A percentile compares a stretch with the other conserved stretches of the same genome.
Conservation (phyloP, 306 rosid genomes). For the Elaeagnus macrophylla region DNA sequence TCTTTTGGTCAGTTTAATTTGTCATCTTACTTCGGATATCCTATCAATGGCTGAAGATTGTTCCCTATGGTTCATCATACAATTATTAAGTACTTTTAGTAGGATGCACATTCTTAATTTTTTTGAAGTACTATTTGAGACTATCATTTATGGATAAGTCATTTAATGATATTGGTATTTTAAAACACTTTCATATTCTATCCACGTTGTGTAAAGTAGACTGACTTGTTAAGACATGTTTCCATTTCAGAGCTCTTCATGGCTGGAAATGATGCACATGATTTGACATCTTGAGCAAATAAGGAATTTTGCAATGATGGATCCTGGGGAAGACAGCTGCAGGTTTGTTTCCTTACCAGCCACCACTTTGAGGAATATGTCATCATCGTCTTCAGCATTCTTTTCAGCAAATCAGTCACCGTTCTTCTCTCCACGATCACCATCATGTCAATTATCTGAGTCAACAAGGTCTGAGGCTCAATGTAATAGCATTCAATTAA, state of each 20-base stretch:
- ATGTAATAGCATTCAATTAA: constrained; percentile 36
- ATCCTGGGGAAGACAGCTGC: constrained; percentile 58
- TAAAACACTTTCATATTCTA: neutral
- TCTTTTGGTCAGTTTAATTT: constrained; percentile 3
- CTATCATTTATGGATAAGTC: constrained; percentile 5
- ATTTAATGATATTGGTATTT: constrained; percentile 11
- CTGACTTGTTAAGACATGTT: constrained; percentile 18
- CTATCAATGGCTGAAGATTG: neutral
- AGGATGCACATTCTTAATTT: neutral
- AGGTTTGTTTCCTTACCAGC: constrained; percentile 40
- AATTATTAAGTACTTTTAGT: neutral
- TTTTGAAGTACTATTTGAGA: neutral
- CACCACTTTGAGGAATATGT: constrained; percentile 54
- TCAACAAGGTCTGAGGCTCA: constrained; percentile 34
- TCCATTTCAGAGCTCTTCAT: constrained; percentile 24
- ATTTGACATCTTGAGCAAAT: constrained; percentile 21
- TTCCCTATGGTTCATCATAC: neutral
- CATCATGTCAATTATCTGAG: constrained; percentile 45
- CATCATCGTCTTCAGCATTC: constrained; percentile 71
- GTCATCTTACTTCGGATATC: no score
- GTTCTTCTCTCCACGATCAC: constrained; percentile 74
- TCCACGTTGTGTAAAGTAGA: neutral
- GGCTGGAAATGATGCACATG: constrained; percentile 20
- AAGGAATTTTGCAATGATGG: constrained; percentile 39
- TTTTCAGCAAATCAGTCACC: constrained; percentile 85